Base-by-base conservation (phyloP, 2,329 filamentous ascomycete genomes). In the Elsinoe perseae region DNA sequence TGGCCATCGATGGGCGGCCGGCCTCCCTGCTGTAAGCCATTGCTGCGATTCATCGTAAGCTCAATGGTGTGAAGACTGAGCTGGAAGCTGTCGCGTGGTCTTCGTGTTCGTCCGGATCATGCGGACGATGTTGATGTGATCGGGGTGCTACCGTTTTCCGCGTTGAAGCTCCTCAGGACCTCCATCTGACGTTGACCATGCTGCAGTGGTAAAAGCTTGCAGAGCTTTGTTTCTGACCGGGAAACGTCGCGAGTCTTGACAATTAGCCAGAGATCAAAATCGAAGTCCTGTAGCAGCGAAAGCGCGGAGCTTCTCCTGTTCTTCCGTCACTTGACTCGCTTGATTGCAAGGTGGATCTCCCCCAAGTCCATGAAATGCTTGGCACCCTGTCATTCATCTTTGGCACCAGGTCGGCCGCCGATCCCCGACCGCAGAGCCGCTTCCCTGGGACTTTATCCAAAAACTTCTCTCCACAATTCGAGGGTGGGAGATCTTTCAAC, bases 11-110 rank as follows among this genome's bases (percentile, higher is more conserved):
- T 56, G 7, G 36, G 53, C 23, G 53, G 53, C 42, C 59, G 57
- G 42, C 55, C 38, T 34, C 57, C 52, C 36, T 50, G 42, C 4
- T 40, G 52, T 23, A 50, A 61, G 57, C 59, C 59, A 61, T 61
- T 61, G 55, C 56, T 61, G 48, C 59, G 53, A 52, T 59, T 57
- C 57, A 58, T 56, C 28, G 25, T 30, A 20, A 38, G 12, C 18
- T 23, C 32, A 32, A 36, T 25, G 12, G 1, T 2, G 48, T 10
- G 20, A 21, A 34, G 20, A 10, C 12, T 28, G 48, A 52, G 28
- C 48, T 34, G 8, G 36, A 3, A 1, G 21, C 5, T 16, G 28
- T 52, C 48, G 48, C 48, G 48, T 27, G 10, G 12, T 16, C 12
- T n/a, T 52, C 32, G n/a, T 12, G 32, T n/a, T n/a, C n/a, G 25